Evolutionary conservation across 2,329 filamentous ascomycete species (phyloP), one percentile per base, ranked within the genome.

Genomic region (Aspergillus luchuensis): DNA sequence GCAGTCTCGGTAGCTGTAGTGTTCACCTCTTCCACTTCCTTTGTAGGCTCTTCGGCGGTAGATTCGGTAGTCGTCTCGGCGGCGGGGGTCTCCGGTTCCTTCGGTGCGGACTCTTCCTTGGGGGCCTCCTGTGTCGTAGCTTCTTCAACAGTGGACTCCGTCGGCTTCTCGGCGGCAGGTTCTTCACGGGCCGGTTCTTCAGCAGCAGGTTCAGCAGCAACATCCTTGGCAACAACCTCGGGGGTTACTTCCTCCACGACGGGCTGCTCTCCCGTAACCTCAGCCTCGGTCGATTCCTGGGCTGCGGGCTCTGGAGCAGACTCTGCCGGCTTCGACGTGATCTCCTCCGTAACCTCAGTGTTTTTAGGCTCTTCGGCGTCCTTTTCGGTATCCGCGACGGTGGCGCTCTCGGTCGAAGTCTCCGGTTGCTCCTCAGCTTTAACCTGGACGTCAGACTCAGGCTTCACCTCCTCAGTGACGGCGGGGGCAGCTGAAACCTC

Each of bases 101-200:
- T 21, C 4, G 36, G 17, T 5, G 41, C 28, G 30, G 41, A 15
- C 8, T 30, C 36, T 47, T 56, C 41, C 25, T 56, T 28, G n/a
- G 54, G 19, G 10, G 38, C 33, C 28, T 59, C 49, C 10, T 57
- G 51, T 17, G 52, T 23, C 5, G 55, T 19, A 28, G 58, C 62
- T 55, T 60, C 55, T 30, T 41, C 50, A 17, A 25, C 57, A 49
- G 59, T 23, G 28, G 59, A 59, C 21, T 61, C 52, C 8, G 53
- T 54, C 10, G 59, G 47, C 39, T 25, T 6, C 39, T 61, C 55
- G 8, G 28, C n/a, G 36, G 43, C 50, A 28, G 53, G 52, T n/a
- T 58, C 41, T 17, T 57, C 60, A 19, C 10, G 25, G 19, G 25
- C 49, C 17, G 54, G 38, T 23, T 47, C 48, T 38, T 62, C 58